These are phyloP conservation scores for Yamadazyma mexicana DNA, from an alignment of 1,139 yeast genomes.

Conservation along the genomic window DNA sequence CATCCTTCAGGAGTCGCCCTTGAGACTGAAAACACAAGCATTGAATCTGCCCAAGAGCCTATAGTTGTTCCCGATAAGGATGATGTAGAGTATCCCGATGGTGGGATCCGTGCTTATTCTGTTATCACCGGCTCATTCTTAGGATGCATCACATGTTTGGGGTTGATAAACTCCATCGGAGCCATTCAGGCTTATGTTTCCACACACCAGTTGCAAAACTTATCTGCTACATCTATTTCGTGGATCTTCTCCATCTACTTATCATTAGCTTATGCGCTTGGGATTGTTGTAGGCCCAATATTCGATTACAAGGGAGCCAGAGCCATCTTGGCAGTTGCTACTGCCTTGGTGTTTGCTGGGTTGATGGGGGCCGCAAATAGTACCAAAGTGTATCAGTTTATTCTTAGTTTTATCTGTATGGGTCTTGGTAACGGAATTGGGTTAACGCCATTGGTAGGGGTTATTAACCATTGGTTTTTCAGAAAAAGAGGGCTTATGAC, in stretches of 20 bases:
- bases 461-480: slow-evolving; percentile 40
- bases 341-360: slow-evolving; percentile 30
- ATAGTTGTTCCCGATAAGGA: slow-evolving; percentile 5
- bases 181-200: slow-evolving; percentile 61
- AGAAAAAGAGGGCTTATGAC: slow-evolving; percentile 35
- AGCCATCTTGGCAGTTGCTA: slow-evolving; percentile 25
- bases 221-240: slow-evolving; percentile 44
- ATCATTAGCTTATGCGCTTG: slow-evolving; percentile 31
- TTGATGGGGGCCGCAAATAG: slow-evolving; percentile 36
- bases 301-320: slow-evolving; percentile 38
- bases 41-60: not conserved
- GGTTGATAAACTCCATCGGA: slow-evolving; percentile 60
- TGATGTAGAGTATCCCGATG: slow-evolving; percentile 53
- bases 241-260: slow-evolving; percentile 43
- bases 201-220: slow-evolving; percentile 46
- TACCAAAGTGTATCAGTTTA: slow-evolving; percentile 32
- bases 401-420: slow-evolving; percentile 35
- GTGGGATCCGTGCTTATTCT: slow-evolving; percentile 56
- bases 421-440: slow-evolving; percentile 38
- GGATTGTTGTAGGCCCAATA: slow-evolving; percentile 37
- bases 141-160: slow-evolving; percentile 57
- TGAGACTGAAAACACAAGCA: too few species aligned
- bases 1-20: too few species aligned
- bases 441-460: slow-evolving; percentile 40
- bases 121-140: slow-evolving; percentile 64